Conservation (phyloP, 805 yeast species). For the Lachancea nothofagi region DNA sequence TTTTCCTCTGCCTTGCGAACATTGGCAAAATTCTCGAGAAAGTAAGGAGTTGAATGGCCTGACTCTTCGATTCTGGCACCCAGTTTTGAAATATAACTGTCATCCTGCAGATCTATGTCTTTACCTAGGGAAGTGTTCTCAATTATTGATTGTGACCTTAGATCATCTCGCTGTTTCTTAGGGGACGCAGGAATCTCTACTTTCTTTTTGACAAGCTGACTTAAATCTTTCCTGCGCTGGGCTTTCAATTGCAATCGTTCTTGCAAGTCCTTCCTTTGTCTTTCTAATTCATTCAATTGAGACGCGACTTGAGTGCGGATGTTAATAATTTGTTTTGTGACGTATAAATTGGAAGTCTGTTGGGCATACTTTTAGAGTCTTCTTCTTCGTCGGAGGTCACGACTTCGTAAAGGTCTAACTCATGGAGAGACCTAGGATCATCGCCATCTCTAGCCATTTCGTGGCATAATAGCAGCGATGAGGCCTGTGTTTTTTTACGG, state of each 20-base stretch:
- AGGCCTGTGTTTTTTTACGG: no score
- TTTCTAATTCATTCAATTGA: constrained; percentile 21
- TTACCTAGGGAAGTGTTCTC: not conserved
- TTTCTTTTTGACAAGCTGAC: constrained; percentile 13
- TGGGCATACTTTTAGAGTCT: constrained; percentile 9
- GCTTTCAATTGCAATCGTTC: constrained; percentile 20
- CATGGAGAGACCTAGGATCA: constrained; percentile 10
- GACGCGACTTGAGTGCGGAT: not conserved
- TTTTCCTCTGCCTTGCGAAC: constrained; percentile 24
- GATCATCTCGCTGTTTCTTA: constrained; percentile 16
- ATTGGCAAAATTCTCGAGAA: constrained; percentile 29
- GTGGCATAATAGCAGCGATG: no score
- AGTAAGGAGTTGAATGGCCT: constrained; percentile 27
- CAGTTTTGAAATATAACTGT: not conserved
- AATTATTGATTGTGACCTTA: no score
- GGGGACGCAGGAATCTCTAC: constrained; percentile 24
- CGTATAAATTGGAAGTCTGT: not conserved
- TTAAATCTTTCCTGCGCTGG: constrained; percentile 11
- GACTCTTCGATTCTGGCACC: constrained; percentile 1
- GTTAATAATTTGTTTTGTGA: not conserved
- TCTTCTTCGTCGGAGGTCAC: constrained; percentile 14
- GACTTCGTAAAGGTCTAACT: constrained; percentile 8
- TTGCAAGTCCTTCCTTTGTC: constrained; percentile 23
- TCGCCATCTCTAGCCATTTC: constrained; percentile 5
- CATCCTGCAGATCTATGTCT: not conserved